Conservation (phyloP, 129 eudicot genomes). For the Ambrosia trifida region DNA sequence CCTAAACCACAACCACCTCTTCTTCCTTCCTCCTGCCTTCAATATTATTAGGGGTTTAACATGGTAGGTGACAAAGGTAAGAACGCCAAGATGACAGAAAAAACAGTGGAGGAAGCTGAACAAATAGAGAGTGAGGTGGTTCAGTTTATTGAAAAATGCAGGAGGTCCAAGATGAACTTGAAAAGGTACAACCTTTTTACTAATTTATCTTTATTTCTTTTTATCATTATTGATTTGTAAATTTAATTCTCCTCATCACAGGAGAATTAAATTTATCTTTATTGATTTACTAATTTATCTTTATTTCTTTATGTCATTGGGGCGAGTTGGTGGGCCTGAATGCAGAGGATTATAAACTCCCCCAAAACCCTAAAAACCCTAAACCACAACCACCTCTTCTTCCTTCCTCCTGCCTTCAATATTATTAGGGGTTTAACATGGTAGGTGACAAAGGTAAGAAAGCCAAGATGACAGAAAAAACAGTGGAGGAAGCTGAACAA, state of each 20-base stretch:
- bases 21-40: too few relatives aligned
- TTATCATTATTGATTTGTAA: too few relatives aligned
- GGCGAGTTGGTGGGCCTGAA: neutral
- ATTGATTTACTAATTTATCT: too few relatives aligned
- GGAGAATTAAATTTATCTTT: too few relatives aligned
- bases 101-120: conserved; percentile 44
- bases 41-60: conserved; percentile 30
- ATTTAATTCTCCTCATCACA: too few relatives aligned
- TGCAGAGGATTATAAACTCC: neutral
- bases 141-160: conserved; percentile 64
- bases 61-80: conserved; percentile 80
- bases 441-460: conserved; percentile 78
- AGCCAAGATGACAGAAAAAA: conserved; percentile 46
- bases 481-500: conserved; percentile 41
- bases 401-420: neutral
- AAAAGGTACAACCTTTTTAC: conserved; percentile 39
- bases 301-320: too few relatives aligned
- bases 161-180: conserved; percentile 81
- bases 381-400: too few relatives aligned
- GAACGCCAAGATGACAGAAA: conserved; percentile 51
- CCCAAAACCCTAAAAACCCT: neutral
- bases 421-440: conserved; percentile 45
- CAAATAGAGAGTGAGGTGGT: conserved; percentile 55
- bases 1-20: too few relatives aligned
- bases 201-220: too few relatives aligned